Conservation (phyloP, 495 filamentous ascomycete genomes). For the Aspergillus panamensis region DNA sequence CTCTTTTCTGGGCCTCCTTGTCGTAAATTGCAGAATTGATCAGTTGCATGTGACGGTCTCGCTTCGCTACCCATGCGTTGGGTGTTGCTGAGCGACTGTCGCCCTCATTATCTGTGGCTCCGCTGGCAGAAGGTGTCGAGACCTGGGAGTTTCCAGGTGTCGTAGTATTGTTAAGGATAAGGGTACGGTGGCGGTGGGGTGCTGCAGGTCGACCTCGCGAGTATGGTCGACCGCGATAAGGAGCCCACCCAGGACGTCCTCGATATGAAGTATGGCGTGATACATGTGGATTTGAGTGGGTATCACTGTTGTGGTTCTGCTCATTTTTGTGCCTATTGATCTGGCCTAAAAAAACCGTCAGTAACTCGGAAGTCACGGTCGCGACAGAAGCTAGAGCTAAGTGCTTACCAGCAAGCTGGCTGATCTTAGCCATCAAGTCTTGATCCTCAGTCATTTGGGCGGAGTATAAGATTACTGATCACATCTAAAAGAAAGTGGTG, state of each 20-base stretch:
- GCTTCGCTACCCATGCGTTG: slow-evolving; percentile 71
- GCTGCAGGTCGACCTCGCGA: slow-evolving; percentile 39
- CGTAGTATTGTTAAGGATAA: slow-evolving; percentile 63
- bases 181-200: slow-evolving; percentile 65
- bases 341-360: slow-evolving; percentile 53
- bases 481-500: slow-evolving; percentile 6
- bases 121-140: slow-evolving; percentile 32
- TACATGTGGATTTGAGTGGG: slow-evolving; percentile 29
- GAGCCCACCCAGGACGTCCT: slow-evolving; percentile 42
- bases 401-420: slow-evolving; percentile 66
- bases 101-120: slow-evolving; percentile 35
- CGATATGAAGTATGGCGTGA: slow-evolving; percentile 43
- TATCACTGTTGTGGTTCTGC: slow-evolving; percentile 26
- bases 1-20: slow-evolving; percentile 64
- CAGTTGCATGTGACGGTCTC: slow-evolving; percentile 80
- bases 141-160: slow-evolving; percentile 23
- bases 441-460: slow-evolving; percentile 66
- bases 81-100: slow-evolving; percentile 30
- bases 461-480: not conserved
- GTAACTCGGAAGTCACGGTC: slow-evolving; percentile 22
- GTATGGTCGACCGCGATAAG: slow-evolving; percentile 46
- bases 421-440: slow-evolving; percentile 71
- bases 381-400: slow-evolving; percentile 3
- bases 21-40: slow-evolving; percentile 85
- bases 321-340: slow-evolving; percentile 82